Conservation (phyloP, 1,139 yeast genomes). For the Nakaseomyces nivariensis region DNA sequence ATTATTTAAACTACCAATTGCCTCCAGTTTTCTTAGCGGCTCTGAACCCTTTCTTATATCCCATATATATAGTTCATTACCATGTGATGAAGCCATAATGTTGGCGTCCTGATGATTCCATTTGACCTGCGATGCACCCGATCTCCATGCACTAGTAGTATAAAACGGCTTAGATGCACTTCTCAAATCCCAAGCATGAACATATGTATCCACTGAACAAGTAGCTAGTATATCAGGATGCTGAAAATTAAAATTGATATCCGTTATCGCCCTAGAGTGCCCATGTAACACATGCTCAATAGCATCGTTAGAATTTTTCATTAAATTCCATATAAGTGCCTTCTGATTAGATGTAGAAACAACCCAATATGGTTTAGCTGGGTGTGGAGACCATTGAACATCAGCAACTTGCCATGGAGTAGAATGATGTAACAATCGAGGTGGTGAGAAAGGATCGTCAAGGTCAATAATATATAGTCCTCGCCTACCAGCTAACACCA, state of each 20-base stretch:
- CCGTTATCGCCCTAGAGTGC: slow-evolving; percentile 89
- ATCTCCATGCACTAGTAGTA: slow-evolving; percentile 86
- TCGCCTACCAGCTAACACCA: slow-evolving; percentile 72
- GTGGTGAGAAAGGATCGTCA: slow-evolving; percentile 92
- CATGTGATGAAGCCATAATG: slow-evolving; percentile 79
- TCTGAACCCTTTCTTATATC: slow-evolving; percentile 73
- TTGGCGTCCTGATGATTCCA: slow-evolving; percentile 77
- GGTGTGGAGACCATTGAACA: slow-evolving; percentile 95
- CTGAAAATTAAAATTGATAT: slow-evolving; percentile 81
- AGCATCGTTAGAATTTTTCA: slow-evolving; percentile 65
- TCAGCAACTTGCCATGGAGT: slow-evolving; percentile 99
- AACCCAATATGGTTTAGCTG: slow-evolving; percentile 78
- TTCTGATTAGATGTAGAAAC: slow-evolving; percentile 91
- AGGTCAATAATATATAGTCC: slow-evolving; percentile 86
- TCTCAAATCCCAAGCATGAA: slow-evolving; percentile 86
- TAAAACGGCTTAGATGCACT: slow-evolving; percentile 61
- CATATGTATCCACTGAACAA: slow-evolving; percentile 82
- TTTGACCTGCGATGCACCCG: slow-evolving; percentile 90
- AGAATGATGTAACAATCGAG: slow-evolving; percentile 82
- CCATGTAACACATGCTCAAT: slow-evolving; percentile 80
- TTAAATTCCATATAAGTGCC: slow-evolving; percentile 87
- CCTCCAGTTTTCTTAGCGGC: slow-evolving; percentile 52
- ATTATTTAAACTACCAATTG: slow-evolving; percentile 74
- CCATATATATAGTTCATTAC: slow-evolving; percentile 73
- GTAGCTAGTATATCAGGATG: slow-evolving; percentile 89